Base-by-base conservation (phyloP, 177 flowering plant genomes). In the Telopea speciosissima region DNA sequence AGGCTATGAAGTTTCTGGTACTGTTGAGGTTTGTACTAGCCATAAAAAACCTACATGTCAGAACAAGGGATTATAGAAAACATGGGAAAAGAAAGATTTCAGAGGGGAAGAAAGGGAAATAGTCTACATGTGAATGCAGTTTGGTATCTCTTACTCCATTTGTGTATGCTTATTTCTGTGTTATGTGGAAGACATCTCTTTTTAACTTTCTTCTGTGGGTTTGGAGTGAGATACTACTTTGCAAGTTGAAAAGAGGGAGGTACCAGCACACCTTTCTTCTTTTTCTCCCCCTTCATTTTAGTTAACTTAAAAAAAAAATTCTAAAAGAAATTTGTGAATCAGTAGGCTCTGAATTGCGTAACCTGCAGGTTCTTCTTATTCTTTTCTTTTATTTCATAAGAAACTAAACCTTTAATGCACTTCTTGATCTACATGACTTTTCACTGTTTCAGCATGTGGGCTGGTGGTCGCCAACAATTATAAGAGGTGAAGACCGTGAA, bases 1-100 rank as follows among this genome's bases (percentile, higher is more conserved):
- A 79, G 99, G 97, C 73, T 90, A 90, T 85, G 97, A 95, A 79
- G 97, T 95, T 77, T 95, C 99, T 78, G 99, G 99, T 26, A 91
- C 92, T 64, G 99, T 95, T 66, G 99, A 95, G 99, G 99, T 95
- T 77, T 73, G 87, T 81, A 31, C 59, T 24, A 65, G 36, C 23
- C 7, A 58, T 58, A 21, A 58, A 54, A 21, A 21, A 19, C 23
- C 24, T 16, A 58, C 23, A 19, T 16, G 0, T 49, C 54, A 49
- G 54, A 44, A 44, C 49, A 44, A 44, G 10, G 49, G 49, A 44
- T 3, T 9, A 44, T 3, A 44, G 49, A 49, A 36, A 36, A 36
- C 40, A 36, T 36, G 40, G 40, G 19, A 11, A 49, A 16, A 49
- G 17, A 49, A 16, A 49, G 19, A 49, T 12, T 6, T 0, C 0